A percentile compares a stretch with the other conserved stretches of the same genome.
Conservation (phyloP, 225 moss, liverwort and hornwort genomes). For the Pseudoscleropodium purum region DNA sequence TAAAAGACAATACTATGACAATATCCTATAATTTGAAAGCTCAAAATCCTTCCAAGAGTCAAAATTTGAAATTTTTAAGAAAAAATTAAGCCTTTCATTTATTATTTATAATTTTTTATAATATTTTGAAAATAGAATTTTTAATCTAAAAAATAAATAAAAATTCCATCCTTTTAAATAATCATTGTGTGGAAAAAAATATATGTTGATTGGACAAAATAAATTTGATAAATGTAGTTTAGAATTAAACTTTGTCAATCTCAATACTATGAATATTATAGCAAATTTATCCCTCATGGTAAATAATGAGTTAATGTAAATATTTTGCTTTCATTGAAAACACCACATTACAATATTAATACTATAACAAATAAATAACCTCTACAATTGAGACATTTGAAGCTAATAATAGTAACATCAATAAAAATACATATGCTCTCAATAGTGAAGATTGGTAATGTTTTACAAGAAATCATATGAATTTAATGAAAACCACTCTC, state of each 20-base stretch:
- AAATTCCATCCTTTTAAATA: neutral
- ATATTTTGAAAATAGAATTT: neutral
- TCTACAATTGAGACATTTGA: neutral
- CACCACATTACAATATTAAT: too few relatives aligned
- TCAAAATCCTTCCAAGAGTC: neutral
- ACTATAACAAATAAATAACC: neutral
- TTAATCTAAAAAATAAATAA: neutral
- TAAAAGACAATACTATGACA: too few relatives aligned
- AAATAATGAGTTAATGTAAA: neutral
- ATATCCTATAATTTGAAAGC: neutral
- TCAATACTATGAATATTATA: neutral
- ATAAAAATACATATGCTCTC: neutral
- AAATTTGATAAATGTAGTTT: neutral
- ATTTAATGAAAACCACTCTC: neutral
- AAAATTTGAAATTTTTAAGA: neutral
- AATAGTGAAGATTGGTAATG: neutral
- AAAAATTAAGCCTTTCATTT: neutral
- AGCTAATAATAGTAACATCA: neutral
- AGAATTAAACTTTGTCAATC: neutral
- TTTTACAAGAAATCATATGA: neutral
- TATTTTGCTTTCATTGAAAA: neutral
- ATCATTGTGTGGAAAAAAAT: neutral
- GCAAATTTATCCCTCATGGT: fast-evolving
- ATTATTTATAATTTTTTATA: neutral
- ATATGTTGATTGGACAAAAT: neutral